These are phyloP conservation scores for Chenopodium formosanum DNA, from an alignment of 148 eudicot genomes.

Conservation along the genomic window DNA sequence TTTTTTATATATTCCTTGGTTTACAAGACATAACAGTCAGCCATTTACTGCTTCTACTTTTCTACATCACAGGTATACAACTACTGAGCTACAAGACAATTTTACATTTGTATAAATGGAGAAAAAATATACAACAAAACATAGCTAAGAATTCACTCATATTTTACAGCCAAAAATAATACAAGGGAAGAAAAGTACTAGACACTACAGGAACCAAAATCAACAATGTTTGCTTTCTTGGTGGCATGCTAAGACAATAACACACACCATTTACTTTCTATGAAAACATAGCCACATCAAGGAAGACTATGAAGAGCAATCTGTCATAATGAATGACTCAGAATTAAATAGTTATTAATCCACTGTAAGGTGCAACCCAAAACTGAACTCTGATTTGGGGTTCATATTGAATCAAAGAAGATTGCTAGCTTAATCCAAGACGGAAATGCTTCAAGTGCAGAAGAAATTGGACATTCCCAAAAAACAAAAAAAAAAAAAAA, in stretches of 20 bases:
- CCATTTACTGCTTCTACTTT: not conserved
- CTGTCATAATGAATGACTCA: not conserved
- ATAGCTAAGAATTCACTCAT: not conserved
- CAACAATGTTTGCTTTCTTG: not conserved
- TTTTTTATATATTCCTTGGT: not conserved
- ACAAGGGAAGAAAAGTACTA: not conserved
- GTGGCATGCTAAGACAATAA: not conserved
- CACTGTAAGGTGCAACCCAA: not conserved
- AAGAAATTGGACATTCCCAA: not conserved
- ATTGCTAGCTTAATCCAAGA: not conserved
- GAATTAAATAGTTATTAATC: not conserved
- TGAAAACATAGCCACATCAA: not conserved
- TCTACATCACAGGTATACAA: not conserved
- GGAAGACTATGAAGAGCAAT: not conserved
- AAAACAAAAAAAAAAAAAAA: not conserved
- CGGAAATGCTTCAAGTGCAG: not conserved
- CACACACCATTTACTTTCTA: not conserved
- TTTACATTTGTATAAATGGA: no score
- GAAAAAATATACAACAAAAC: not conserved
- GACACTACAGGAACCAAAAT: not conserved
- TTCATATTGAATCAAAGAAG: not conserved
- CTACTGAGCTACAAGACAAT: not conserved
- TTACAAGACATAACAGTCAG: not conserved
- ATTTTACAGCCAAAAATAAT: not conserved
- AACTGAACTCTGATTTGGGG: not conserved